phyloP scores from a whole-genome alignment of 2,329 filamentous ascomycete species.

The Colletotrichum chrysophilum region DNA sequence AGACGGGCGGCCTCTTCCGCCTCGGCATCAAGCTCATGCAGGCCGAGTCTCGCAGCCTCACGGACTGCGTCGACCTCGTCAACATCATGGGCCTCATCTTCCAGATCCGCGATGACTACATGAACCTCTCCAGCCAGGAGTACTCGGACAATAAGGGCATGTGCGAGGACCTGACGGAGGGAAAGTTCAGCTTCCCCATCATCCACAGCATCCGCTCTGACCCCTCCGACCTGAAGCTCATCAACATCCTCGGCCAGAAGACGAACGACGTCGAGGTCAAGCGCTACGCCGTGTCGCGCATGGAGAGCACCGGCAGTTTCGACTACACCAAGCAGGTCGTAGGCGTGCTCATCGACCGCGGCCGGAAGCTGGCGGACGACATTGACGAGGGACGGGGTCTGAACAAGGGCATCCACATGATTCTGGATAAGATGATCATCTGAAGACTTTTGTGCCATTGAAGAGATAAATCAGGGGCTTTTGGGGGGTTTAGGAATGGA shows the following conservation, averaged over 20 bases:
- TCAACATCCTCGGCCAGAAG: constrained; percentile 93
- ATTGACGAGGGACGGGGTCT: constrained; percentile 67
- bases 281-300: constrained; percentile 86
- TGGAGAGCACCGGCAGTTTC: constrained; percentile 90
- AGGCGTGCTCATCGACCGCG: constrained; percentile 66
- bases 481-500: background rate
- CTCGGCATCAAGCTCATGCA: constrained; percentile 89
- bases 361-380: constrained; percentile 65
- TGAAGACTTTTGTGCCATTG: background rate
- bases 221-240: constrained; percentile 75
- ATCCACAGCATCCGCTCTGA: constrained; percentile 89
- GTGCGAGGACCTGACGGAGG: constrained; percentile 94
- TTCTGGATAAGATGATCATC: constrained; percentile 69
- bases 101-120: constrained; percentile 93
- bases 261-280: constrained; percentile 88
- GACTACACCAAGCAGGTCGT: constrained; percentile 79
- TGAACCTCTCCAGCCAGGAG: constrained; percentile 77
- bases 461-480: background rate
- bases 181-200: constrained; percentile 95
- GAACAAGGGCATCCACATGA: constrained; percentile 64
- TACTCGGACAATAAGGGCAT: constrained; percentile 92
- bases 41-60: constrained; percentile 62
- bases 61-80: constrained; percentile 82
- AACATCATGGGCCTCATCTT: constrained; percentile 86
- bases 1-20: constrained; percentile 86